Percentiles rank a stretch among this genome's conserved stretches.
Conservation (phyloP, 2,329 filamentous ascomycete genomes). For the Fusarium ramigenum region DNA sequence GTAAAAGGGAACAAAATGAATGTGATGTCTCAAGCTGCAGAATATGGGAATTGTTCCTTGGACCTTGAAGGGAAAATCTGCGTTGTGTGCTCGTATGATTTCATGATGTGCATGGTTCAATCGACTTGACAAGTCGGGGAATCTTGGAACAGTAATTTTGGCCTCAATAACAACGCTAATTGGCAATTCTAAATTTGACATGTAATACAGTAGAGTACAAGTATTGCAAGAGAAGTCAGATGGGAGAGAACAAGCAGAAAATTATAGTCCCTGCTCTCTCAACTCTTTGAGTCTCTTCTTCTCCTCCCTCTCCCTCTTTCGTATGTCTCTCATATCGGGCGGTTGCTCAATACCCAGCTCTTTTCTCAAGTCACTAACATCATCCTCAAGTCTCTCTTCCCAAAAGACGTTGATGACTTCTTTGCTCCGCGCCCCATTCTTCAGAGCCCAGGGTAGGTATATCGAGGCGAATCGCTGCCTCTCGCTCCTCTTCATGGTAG, state of each 20-base stretch:
- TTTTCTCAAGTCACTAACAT: constrained; percentile 78
- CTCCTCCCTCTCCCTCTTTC: constrained; percentile 75
- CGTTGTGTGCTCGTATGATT: neutral
- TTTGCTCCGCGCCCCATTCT: constrained; percentile 78
- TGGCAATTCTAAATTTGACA: neutral
- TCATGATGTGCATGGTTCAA: neutral
- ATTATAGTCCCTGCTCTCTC: constrained; percentile 37
- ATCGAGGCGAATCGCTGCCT: constrained; percentile 75
- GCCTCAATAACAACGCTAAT: constrained; percentile 5
- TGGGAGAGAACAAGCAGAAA: neutral
- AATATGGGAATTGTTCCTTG: neutral
- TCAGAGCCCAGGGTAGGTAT: constrained; percentile 90
- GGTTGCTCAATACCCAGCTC: constrained; percentile 88
- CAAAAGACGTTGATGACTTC: constrained; percentile 97
- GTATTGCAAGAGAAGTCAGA: neutral
- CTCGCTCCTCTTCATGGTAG: constrained; percentile 85
- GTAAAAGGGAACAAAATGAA: constrained; percentile 10
- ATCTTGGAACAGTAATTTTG: neutral
- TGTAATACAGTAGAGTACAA: constrained; percentile 19
- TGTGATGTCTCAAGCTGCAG: neutral
- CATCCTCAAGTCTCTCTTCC: constrained; percentile 90
- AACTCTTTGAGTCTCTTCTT: constrained; percentile 69
- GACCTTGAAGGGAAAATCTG: neutral
- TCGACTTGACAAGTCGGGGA: neutral
- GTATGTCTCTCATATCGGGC: constrained; percentile 82